A percentile compares a stretch with the other conserved stretches of the same genome.
Conservation (phyloP, 164 flowering plant species). For the Stephania japonica region DNA sequence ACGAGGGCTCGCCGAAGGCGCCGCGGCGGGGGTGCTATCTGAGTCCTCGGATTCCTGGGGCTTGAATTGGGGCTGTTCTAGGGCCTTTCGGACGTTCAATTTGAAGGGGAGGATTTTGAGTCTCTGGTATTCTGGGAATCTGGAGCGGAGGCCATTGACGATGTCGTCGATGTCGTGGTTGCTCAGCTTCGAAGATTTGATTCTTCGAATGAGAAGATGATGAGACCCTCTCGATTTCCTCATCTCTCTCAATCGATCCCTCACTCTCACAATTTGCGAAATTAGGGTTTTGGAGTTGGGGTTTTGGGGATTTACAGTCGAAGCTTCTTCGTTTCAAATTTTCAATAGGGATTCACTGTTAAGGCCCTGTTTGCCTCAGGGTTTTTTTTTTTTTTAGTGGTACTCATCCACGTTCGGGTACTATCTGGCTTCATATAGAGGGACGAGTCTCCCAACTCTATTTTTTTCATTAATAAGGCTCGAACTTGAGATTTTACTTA, state of each 20-base stretch:
- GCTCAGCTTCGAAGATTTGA: conserved; percentile 27
- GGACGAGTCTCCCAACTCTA: no score
- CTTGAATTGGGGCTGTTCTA: conserved; percentile 9
- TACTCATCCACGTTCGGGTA: no score
- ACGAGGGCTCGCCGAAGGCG: conserved; percentile 5
- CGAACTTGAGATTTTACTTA: no score
- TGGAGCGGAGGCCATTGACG: conserved; percentile 43
- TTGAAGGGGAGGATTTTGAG: conserved; percentile 30
- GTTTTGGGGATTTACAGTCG: no score
- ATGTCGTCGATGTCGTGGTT: conserved; percentile 29
- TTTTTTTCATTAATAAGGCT: no score
- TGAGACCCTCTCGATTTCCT: conserved; percentile 11
- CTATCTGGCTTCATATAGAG: no score
- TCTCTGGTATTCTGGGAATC: conserved; percentile 42
- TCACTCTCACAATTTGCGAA: neutral
- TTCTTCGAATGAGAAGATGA: conserved; percentile 25
- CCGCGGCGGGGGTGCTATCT: neutral
- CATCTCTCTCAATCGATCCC: no score
- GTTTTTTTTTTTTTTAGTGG: no score
- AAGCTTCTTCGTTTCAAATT: no score
- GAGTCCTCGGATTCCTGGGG: neutral
- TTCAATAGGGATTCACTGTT: no score
- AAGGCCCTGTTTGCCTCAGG: no score
- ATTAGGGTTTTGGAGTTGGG: neutral
- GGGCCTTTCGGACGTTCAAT: conserved; percentile 22